Base-by-base conservation (phyloP, 306 rosid genomes). In the Rosa multiflora region DNA sequence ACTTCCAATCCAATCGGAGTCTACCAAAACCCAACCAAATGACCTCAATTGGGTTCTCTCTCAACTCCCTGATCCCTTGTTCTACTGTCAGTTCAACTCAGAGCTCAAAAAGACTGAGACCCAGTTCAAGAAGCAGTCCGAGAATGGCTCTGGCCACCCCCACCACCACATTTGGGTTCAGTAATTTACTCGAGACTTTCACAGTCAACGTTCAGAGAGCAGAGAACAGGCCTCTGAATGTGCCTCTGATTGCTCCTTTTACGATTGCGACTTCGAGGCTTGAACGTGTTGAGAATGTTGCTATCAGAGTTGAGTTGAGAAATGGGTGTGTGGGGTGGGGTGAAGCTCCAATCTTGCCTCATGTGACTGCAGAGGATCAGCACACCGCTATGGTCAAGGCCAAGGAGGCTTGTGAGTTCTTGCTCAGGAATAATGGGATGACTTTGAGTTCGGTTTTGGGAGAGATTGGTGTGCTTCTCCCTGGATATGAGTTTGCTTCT, bases 301-400 rank as follows among this genome's bases (percentile, higher is more conserved):
- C 98, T 21, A 88, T 95, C 67, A 86, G 98, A 80, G 80, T 95
- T 76, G 99, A 95, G 73, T 68, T 95, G 86, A 83, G 83, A n/a
- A 88, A 89, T 64, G 99, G 98, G 70, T 88, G 89, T 62, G 96
- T 83, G 8, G 98, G 98, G 17, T 95, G 98, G 98, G 99, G 99
- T 11, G 99, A 95, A 83, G 88, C 91, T 15, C 98, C 97, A 3
- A 84, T 95, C 78, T 84, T 95, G 86, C 99, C 98, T 5, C 89
- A 82, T 86, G 98, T 95, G 53, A 92, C 98, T 26, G 97, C 99
- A 1, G 99, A 92, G 90, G 98, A 95, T 76, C 98, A 92, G 83
- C 71, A 86, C 1, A 83, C 78, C 0, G 98, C 98, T 40, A 89
- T 95, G 91, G 86, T 83, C 1, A 95, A 89, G 81, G 96, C 99